Percentiles rank a stretch among this genome's conserved stretches.
Evolutionary conservation across 352 stramenopile genomes (phyloP).

Genomic region (Thraustochytrium striatum): DNA sequence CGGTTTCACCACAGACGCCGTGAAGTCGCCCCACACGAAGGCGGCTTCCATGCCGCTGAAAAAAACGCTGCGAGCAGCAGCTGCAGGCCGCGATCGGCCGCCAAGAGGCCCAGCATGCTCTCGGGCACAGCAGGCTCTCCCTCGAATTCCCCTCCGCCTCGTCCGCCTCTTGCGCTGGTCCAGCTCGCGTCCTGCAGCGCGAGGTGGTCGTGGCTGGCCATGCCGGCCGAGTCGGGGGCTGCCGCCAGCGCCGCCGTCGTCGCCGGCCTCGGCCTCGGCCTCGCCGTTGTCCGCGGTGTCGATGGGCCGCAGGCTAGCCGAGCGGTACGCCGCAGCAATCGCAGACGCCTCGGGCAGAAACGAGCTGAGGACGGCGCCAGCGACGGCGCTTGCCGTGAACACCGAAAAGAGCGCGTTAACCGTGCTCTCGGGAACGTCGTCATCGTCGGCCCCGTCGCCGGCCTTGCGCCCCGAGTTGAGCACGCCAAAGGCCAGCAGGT

Average conservation of each 20-base stretch:
- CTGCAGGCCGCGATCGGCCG: not conserved
- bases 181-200: too few species aligned
- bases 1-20: not conserved
- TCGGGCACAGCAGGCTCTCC: too few species aligned
- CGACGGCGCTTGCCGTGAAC: not conserved
- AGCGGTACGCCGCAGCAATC: too few species aligned
- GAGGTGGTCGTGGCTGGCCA: too few species aligned
- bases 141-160: too few species aligned
- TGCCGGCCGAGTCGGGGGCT: too few species aligned
- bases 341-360: not conserved
- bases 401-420: not conserved
- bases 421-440: not conserved
- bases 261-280: too few species aligned
- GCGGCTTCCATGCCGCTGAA: conserved; percentile 3
- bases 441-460: not conserved
- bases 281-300: too few species aligned
- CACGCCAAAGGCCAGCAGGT: not conserved
- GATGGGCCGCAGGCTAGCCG: too few species aligned
- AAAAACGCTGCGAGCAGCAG: conserved; percentile 8
- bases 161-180: too few species aligned
- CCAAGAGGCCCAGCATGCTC: not conserved
- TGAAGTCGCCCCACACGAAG: conserved; percentile 7
- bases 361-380: not conserved
- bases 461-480: not conserved
- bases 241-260: too few species aligned